Evolutionary conservation across 1,284 basidiomycete genomes (phyloP).

Genomic region (Phenoliferia sp.): DNA sequence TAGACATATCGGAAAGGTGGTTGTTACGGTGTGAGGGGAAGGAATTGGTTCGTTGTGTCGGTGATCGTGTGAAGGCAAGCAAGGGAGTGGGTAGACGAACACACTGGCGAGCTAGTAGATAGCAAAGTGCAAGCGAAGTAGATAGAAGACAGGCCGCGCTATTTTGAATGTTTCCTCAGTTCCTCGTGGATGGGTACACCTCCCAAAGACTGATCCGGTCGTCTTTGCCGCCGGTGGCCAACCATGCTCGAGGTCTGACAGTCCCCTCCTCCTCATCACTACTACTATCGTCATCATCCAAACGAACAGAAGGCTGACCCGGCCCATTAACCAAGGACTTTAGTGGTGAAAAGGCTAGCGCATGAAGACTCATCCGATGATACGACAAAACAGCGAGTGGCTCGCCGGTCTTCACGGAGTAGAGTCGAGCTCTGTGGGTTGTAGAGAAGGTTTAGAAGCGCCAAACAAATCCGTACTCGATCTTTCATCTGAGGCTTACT

Average conservation of each 20-base stretch:
- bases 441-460: background rate
- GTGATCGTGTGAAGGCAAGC: too few relatives aligned
- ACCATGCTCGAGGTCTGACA: slow-evolving; percentile 26
- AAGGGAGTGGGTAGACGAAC: too few relatives aligned
- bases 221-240: slow-evolving; percentile 35
- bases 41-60: background rate
- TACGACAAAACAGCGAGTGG: slow-evolving; percentile 35
- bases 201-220: slow-evolving; percentile 34
- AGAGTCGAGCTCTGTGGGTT: slow-evolving; percentile 24
- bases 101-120: too few relatives aligned
- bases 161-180: too few relatives aligned
- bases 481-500: slow-evolving; percentile 14
- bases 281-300: background rate
- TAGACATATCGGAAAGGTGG: background rate
- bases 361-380: slow-evolving; percentile 33
- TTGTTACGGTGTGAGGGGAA: background rate
- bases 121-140: too few relatives aligned
- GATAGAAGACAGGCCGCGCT: too few relatives aligned
- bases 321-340: too few relatives aligned
- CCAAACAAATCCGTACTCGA: background rate
- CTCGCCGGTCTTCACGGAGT: slow-evolving; percentile 26
- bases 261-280: slow-evolving; percentile 2
- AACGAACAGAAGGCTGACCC: too few relatives aligned
- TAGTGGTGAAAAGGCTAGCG: slow-evolving; percentile 27
- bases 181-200: slow-evolving; percentile 22